These are phyloP conservation scores for Pisolithus albus DNA, from an alignment of 768 basidiomycete genomes.

Conservation along the genomic window DNA sequence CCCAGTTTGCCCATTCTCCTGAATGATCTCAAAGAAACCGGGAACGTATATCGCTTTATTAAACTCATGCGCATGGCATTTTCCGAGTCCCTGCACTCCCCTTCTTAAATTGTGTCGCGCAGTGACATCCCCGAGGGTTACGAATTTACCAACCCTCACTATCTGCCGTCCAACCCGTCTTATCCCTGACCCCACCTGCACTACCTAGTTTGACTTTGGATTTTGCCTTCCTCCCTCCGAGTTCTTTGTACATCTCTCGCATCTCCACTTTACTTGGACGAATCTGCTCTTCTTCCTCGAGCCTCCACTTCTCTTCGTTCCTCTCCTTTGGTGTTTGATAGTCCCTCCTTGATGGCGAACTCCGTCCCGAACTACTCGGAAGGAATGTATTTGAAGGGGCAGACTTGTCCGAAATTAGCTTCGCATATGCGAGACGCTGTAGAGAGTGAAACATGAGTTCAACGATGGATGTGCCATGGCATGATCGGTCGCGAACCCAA, in stretches of 20 bases:
- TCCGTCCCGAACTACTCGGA: conserved; percentile 41
- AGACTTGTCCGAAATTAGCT: conserved; percentile 35
- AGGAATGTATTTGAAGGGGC: conserved; percentile 32
- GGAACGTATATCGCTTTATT: conserved; percentile 69
- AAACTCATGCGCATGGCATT: conserved; percentile 56
- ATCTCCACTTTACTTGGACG: conserved; percentile 74
- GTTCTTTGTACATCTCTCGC: conserved; percentile 86
- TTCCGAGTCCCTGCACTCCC: conserved; percentile 17
- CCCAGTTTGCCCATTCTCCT: conserved; percentile 62
- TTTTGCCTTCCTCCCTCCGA: conserved; percentile 77
- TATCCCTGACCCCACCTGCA: conserved; percentile 57
- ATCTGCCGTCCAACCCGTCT: conserved; percentile 61
- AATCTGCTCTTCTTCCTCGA: conserved; percentile 42
- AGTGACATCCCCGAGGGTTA: not conserved
- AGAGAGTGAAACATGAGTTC: not conserved
- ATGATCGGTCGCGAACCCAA: conserved; percentile 46
- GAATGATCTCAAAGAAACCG: conserved; percentile 60
- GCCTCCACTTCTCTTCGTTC: conserved; percentile 67
- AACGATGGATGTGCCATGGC: conserved; percentile 12
- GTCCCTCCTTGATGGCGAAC: conserved; percentile 48
- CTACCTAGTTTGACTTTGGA: conserved; percentile 70
- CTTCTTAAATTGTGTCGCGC: not conserved
- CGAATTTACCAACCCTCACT: conserved; percentile 19
- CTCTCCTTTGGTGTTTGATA: conserved; percentile 74
- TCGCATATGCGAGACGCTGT: conserved; percentile 46